Evolutionary conservation across 2,329 filamentous ascomycete genomes (phyloP), one percentile per base, ranked within the genome.

Genomic region (Pseudopithomyces maydicus): DNA sequence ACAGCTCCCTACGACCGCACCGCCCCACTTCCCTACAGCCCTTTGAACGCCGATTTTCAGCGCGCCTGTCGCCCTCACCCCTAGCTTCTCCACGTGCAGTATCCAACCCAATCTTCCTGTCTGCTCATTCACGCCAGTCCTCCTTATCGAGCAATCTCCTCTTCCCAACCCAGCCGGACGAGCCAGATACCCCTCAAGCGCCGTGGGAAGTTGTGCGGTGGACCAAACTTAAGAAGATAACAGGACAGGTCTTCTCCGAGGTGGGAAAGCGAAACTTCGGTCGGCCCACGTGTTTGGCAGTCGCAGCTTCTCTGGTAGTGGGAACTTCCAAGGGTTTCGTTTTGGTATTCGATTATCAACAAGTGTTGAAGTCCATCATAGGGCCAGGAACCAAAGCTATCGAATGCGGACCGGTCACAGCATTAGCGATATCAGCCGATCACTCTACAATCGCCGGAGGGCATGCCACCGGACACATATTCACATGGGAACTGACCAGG

Each of bases 181-280:
- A 74, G 5, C 81, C 84, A 20, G 90, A 94, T 62, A 86, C 88
- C 1, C 84, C 87, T 2, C 88, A 91, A 53, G 87, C 91, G 5
- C 95, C 95, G 1, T 99, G 95, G 96, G 95, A 99, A 70, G 92
- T 98, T 52, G 90, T 99, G 57, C 85, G 93, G 71, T 99, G 96
- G 96, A 98, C 92, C 1, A 95, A 90, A 72, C 79, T 99, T 55
- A 91, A 88, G 70, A 98, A 96, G 74, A 86, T 99, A 60, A 92
- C 92, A 22, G 87, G 86, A 0, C 92, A 98, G 74, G 88, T 91
- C 3, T 98, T 98, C 74, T 97, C 94, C 2, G 96, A 99, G 76
- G 85, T 89, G 42, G 95, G 93, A 35, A 95, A 88, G 78, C 89
- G 95, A 59, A 97, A 91, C 75, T 98, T 97, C 80, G 96, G 95